phyloP scores from a whole-genome alignment of 345 rosid genomes.

The Populus pruinosa region DNA sequence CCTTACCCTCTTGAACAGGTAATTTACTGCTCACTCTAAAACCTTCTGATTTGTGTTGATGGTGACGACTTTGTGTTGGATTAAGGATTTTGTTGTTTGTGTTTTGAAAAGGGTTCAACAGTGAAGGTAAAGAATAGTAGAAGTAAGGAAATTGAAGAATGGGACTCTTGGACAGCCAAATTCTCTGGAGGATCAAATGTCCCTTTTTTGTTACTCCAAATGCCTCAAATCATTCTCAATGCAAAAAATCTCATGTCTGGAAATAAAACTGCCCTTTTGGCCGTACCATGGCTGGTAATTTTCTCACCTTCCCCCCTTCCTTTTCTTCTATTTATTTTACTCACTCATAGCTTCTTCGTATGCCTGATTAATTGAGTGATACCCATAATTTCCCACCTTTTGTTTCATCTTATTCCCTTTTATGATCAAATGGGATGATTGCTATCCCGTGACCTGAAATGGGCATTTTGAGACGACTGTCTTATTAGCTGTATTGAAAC shows the following conservation, averaged over 20 bases:
- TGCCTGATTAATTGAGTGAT: background rate
- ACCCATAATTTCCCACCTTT: no score
- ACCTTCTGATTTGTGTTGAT: no score
- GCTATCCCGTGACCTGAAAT: background rate
- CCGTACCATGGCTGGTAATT: conserved; percentile 87
- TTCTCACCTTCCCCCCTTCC: background rate
- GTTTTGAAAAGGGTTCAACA: conserved; percentile 34
- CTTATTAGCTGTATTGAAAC: background rate
- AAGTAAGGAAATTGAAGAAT: conserved; percentile 42
- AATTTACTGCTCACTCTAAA: background rate
- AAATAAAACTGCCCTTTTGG: conserved; percentile 73
- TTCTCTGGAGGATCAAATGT: conserved; percentile 70
- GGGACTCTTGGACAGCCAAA: conserved; percentile 83
- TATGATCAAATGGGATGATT: background rate
- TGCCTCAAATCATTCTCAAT: conserved; percentile 91
- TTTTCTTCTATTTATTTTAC: background rate
- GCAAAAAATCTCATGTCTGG: conserved; percentile 71
- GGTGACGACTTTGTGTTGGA: no score
- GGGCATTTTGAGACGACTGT: background rate
- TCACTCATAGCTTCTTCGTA: background rate
- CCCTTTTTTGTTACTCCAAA: conserved; percentile 74
- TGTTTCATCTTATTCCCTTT: no score
- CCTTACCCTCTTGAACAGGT: conserved; percentile 56
- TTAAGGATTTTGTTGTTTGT: background rate
- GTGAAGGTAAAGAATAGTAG: conserved; percentile 19